Evolutionary conservation across 176 grass and related monocot genomes (phyloP), one percentile per base, ranked within the genome.

Genomic region (Juncus effusus): DNA sequence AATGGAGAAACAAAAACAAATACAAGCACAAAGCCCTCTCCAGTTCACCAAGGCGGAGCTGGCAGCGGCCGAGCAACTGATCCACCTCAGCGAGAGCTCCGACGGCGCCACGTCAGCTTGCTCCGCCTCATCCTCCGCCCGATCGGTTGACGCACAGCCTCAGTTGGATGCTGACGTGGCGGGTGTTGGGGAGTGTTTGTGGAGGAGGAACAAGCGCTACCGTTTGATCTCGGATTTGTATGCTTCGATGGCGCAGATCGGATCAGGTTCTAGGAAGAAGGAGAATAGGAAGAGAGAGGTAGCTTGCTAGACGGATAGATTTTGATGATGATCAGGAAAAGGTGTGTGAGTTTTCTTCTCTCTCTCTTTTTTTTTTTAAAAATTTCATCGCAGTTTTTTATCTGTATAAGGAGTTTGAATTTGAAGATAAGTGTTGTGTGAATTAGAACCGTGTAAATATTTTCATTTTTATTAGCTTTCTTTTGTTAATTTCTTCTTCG

Each of bases 191-290:
- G 0, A 56, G 6, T 60, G 70, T 9, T 71, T 37, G 16, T 45
- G 42, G 66, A 45, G 89, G 7, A 77, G 50, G 75, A 66, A 14
- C 63, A 82, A 28, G 76, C 74, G 77, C 58, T 81, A 62, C 58
- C 82, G 83, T 36, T 15, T 52, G 73, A 83, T 84, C 77, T 19
- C 51, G 2, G 77, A 83, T 69, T 64, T 95, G 70, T 95, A 90
- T 55, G 51, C 13, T 0, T 53, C 50, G 10, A 84, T 69, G 7
- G 47, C 2, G 10, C 40, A 39, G 64, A 83, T 83, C 16, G 61
- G 47, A 10, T 45, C 60, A 69, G 3, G 74, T 2, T 40, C 16
- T 57, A 60, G 1, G 52, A 76, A 61, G 42, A 68, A 60, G 35
- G 37, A 36, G 51, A 13, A 40, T 54, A 49, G 54, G 7, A 63